phyloP scores from a whole-genome alignment of 208 protist genomes.

The Trypanosoma scelopori region DNA sequence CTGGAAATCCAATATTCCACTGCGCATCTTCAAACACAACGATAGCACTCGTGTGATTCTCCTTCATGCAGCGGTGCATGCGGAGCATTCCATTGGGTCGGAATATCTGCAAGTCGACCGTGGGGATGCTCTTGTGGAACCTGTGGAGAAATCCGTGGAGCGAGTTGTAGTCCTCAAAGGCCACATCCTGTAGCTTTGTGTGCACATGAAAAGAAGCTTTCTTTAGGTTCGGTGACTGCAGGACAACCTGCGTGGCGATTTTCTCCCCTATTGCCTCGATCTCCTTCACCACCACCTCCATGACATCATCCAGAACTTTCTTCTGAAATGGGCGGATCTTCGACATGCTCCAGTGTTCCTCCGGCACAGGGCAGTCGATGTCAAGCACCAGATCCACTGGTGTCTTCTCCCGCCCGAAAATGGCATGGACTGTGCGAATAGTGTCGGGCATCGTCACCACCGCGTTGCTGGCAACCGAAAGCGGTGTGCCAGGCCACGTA shows the following conservation, averaged over 20 bases:
- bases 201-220: slow-evolving; percentile 89
- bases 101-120: slow-evolving; percentile 85
- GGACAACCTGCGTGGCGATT: slow-evolving; percentile 77
- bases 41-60: slow-evolving; percentile 89
- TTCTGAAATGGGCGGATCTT: slow-evolving; percentile 71
- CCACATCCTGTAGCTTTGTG: slow-evolving; percentile 81
- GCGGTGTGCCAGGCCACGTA: slow-evolving; percentile 80
- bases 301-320: slow-evolving; percentile 68
- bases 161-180: slow-evolving; percentile 83
- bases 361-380: slow-evolving; percentile 84
- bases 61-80: slow-evolving; percentile 88
- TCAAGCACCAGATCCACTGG: slow-evolving; percentile 85
- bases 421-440: slow-evolving; percentile 83
- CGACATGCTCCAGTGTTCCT: slow-evolving; percentile 81
- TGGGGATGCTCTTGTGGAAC: slow-evolving; percentile 73
- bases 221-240: slow-evolving; percentile 89
- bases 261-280: slow-evolving; percentile 74
- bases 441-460: slow-evolving; percentile 85
- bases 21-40: slow-evolving; percentile 65
- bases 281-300: slow-evolving; percentile 58
- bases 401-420: slow-evolving; percentile 70
- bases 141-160: slow-evolving; percentile 72
- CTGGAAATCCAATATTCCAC: slow-evolving; percentile 79
- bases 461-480: slow-evolving; percentile 60
- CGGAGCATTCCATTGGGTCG: slow-evolving; percentile 83